These are phyloP conservation scores for Cadophora gregata DNA, from an alignment of 2,329 filamentous ascomycete genomes.

Conservation along the genomic window DNA sequence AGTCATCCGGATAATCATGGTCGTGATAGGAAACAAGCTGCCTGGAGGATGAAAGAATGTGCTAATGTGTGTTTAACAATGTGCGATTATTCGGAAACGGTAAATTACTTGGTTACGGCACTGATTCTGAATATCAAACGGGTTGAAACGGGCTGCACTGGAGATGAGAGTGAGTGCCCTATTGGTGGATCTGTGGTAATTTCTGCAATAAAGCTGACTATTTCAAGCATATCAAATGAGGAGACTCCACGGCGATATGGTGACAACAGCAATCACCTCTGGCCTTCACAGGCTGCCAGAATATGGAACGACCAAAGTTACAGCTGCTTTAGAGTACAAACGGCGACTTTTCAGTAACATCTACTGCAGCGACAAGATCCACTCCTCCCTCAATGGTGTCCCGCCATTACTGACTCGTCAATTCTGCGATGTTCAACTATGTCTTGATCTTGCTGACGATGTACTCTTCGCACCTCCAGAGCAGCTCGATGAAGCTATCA, in stretches of 20 bases:
- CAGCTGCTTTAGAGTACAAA: slow-evolving; percentile 41
- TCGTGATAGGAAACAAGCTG: slow-evolving; percentile 38
- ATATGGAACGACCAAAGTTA: slow-evolving; percentile 31
- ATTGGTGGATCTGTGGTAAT: not conserved
- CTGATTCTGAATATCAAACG: slow-evolving; percentile 30
- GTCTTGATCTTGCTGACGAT: slow-evolving; percentile 39
- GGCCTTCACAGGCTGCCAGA: slow-evolving; percentile 42
- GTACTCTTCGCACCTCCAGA: slow-evolving; percentile 35
- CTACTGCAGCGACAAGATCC: slow-evolving; percentile 39
- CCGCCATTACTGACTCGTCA: slow-evolving; percentile 37
- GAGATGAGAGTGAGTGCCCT: slow-evolving; percentile 40
- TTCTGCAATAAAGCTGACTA: not conserved
- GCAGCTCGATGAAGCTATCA: slow-evolving; percentile 28
- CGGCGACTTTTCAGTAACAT: slow-evolving; percentile 36
- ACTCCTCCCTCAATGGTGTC: slow-evolving; percentile 38
- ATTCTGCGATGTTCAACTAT: slow-evolving; percentile 37
- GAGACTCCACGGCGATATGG: slow-evolving; percentile 37
- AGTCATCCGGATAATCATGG: slow-evolving; percentile 34
- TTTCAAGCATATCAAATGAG: slow-evolving; percentile 33
- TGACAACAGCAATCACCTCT: slow-evolving; percentile 35
- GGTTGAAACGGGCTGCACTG: slow-evolving; percentile 35
- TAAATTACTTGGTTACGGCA: slow-evolving; percentile 28
- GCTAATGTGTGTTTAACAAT: slow-evolving; percentile 40
- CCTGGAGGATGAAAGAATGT: slow-evolving; percentile 44
- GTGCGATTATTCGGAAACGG: slow-evolving; percentile 33